phyloP scores from a whole-genome alignment of 768 basidiomycete genomes.

The Sporobolomyces phaffii region DNA sequence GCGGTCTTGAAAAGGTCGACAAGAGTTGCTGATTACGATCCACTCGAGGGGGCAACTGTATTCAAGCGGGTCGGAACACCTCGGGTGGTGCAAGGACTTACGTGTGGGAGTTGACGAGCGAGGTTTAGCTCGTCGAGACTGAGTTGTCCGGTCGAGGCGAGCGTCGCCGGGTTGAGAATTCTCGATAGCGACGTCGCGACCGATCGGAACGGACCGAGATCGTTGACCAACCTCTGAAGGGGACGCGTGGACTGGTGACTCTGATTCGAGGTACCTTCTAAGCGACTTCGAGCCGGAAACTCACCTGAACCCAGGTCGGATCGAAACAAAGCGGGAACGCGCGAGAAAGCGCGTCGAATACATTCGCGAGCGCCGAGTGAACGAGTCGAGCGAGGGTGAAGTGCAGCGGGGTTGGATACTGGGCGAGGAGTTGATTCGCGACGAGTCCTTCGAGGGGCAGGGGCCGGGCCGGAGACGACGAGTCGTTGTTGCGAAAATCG shows the following conservation, averaged over 20 bases:
- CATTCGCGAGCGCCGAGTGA: background rate
- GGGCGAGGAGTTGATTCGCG: background rate
- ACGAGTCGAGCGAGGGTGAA: background rate
- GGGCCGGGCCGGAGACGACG: no score
- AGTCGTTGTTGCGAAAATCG: no score
- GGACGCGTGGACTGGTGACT: no score
- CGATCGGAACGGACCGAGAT: background rate
- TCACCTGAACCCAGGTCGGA: slow-evolving; percentile 14
- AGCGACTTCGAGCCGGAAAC: background rate
- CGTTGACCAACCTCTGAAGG: slow-evolving; percentile 19
- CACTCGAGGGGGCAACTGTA: no score
- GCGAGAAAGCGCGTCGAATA: background rate
- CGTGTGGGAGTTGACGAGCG: background rate
- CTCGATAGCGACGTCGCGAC: slow-evolving; percentile 6
- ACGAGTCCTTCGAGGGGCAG: background rate
- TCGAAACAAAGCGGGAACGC: slow-evolving; percentile 27
- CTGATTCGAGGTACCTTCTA: background rate
- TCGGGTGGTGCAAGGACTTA: background rate
- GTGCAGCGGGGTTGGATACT: slow-evolving; percentile 1
- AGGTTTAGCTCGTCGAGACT: background rate
- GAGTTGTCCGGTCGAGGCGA: background rate
- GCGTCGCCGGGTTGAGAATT: background rate
- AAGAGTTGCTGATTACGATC: no score
- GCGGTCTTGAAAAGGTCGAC: no score
- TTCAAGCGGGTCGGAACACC: no score